These are phyloP conservation scores for Suillus variegatus DNA, from an alignment of 768 basidiomycete genomes.

Conservation along the genomic window DNA sequence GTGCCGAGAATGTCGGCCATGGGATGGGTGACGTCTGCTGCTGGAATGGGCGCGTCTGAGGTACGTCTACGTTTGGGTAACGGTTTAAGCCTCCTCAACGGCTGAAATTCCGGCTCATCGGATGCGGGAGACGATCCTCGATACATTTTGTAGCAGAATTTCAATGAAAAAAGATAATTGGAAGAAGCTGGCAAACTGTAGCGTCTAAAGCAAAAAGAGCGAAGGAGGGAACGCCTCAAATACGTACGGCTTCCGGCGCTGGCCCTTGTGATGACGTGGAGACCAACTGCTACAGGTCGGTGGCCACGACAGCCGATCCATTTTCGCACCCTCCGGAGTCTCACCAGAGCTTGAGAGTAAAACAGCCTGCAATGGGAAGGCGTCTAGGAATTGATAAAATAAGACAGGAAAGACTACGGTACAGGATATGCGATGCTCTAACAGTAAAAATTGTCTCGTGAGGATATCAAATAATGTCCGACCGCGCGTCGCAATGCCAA, in stretches of 20 bases:
- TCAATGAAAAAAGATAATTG: constrained; percentile 14
- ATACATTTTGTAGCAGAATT: constrained; percentile 42
- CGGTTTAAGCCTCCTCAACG: constrained; percentile 70
- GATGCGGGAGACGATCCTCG: constrained; percentile 59
- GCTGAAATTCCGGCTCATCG: constrained; percentile 64
- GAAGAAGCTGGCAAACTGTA: constrained; percentile 14
- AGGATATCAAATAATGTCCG: constrained; percentile 46
- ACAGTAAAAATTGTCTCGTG: constrained; percentile 60
- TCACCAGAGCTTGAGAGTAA: constrained; percentile 1
- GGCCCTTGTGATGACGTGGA: constrained; percentile 31
- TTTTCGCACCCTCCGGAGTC: constrained; percentile 12
- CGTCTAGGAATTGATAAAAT: constrained; percentile 22
- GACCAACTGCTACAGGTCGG: not conserved
- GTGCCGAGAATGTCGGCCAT: constrained; percentile 39
- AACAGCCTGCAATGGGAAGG: constrained; percentile 12
- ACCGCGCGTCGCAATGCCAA: constrained; percentile 49
- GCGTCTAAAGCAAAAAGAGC: constrained; percentile 19
- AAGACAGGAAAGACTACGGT: constrained; percentile 36
- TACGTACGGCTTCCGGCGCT: constrained; percentile 8
- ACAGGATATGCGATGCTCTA: constrained; percentile 70
- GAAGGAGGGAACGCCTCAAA: constrained; percentile 20
- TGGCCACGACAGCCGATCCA: constrained; percentile 9
- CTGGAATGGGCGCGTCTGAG: constrained; percentile 32
- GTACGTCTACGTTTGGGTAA: constrained; percentile 76
- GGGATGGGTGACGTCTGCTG: constrained; percentile 28